Evolutionary conservation across 2,329 filamentous ascomycete genomes (phyloP).

Genomic region (Nothophoma quercina): DNA sequence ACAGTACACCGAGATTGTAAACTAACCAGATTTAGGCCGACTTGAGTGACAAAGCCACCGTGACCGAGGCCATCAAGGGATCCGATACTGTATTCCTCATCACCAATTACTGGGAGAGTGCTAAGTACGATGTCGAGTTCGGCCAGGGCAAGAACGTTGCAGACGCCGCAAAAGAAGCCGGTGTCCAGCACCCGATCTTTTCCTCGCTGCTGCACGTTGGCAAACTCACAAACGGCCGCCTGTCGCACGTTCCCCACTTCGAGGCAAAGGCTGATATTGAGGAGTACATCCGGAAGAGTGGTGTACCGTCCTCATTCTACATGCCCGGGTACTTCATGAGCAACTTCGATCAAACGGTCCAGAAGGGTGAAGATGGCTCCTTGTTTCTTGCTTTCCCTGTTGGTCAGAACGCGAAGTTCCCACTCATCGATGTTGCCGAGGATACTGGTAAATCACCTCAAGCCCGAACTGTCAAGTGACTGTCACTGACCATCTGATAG

Average conservation of each 20-base stretch:
- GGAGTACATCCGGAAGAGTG: constrained; percentile 58
- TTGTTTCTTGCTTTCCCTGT: constrained; percentile 21
- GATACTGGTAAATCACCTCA: constrained; percentile 51
- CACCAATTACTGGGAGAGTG: constrained; percentile 43
- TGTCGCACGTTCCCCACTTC: constrained; percentile 57
- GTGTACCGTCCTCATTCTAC: constrained; percentile 55
- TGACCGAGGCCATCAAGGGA: constrained; percentile 53
- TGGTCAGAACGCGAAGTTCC: constrained; percentile 39
- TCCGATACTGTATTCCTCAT: constrained; percentile 60
- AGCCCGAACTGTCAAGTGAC: not conserved
- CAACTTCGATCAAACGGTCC: constrained; percentile 49
- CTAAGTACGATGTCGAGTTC: constrained; percentile 23
- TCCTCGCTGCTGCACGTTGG: constrained; percentile 30
- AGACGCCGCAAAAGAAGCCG: constrained; percentile 24
- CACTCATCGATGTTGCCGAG: constrained; percentile 55
- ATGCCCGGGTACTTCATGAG: constrained; percentile 63
- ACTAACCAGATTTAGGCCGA: constrained; percentile 51
- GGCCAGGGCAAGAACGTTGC: constrained; percentile 33
- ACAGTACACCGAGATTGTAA: constrained; percentile 15
- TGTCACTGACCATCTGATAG: constrained; percentile 26
- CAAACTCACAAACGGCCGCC: constrained; percentile 39
- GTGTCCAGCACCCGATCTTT: constrained; percentile 32
- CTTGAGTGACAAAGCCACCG: constrained; percentile 48
- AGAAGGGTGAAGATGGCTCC: constrained; percentile 26
- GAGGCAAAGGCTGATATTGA: constrained; percentile 65